Evolutionary conservation across 805 yeast species (phyloP).

Genomic region (Starmerella powellii): DNA sequence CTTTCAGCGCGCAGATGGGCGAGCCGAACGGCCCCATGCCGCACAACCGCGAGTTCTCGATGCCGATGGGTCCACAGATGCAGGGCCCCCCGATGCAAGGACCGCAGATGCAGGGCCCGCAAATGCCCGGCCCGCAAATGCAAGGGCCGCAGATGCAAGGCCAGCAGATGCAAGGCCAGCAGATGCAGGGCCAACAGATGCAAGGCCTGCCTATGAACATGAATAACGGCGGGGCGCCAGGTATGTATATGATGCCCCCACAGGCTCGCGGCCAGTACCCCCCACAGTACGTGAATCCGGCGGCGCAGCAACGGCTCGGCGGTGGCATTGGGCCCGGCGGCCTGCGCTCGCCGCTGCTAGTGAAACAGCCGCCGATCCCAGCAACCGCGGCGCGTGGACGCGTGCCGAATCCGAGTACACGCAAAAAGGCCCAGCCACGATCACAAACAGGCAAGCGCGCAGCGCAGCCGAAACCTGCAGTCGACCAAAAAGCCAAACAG

Average conservation of each 20-base stretch:
- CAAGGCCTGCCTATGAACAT: neutral
- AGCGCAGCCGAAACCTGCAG: neutral
- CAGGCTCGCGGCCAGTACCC: too few species aligned
- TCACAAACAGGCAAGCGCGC: neutral
- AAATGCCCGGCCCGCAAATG: neutral
- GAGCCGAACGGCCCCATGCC: neutral
- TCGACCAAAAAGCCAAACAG: too few species aligned
- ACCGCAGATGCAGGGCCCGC: too few species aligned
- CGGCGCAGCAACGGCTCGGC: neutral
- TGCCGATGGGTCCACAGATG: too few species aligned
- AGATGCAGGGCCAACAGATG: too few species aligned
- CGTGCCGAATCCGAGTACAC: neutral
- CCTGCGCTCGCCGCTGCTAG: neutral
- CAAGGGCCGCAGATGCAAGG: too few species aligned
- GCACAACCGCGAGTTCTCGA: too few species aligned
- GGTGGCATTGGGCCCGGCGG: neutral
- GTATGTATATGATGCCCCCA: too few species aligned
- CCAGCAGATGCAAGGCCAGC: too few species aligned
- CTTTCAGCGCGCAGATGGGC: neutral
- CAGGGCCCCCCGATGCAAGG: too few species aligned
- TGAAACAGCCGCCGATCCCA: conserved; percentile 1
- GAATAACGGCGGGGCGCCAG: too few species aligned
- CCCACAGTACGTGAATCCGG: neutral
- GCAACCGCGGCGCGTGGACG: neutral
- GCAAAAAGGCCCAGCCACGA: neutral